Evolutionary conservation across 1,284 basidiomycete species (phyloP).

Genomic region (Grifola frondosa): DNA sequence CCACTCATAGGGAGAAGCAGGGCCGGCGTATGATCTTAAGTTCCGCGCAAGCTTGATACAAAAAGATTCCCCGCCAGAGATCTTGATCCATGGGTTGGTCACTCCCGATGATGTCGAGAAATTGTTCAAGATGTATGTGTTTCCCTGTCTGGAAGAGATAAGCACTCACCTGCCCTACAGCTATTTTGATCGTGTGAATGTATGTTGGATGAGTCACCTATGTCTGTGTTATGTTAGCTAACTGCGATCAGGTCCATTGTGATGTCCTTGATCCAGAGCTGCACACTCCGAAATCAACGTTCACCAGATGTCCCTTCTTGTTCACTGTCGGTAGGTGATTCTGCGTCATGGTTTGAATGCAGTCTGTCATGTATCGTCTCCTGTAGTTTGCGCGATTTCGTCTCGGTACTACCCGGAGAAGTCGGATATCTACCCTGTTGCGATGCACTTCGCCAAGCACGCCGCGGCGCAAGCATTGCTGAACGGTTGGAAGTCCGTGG

Average conservation of each 20-base stretch:
- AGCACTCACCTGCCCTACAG: conserved; percentile 29
- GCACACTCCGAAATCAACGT: conserved; percentile 72
- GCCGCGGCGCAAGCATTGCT: conserved; percentile 77
- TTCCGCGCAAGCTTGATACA: conserved; percentile 76
- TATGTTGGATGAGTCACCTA: conserved; percentile 26
- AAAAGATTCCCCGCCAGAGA: conserved; percentile 78
- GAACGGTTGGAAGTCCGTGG: conserved; percentile 72
- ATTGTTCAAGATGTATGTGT: conserved; percentile 77
- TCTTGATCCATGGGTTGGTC: conserved; percentile 78
- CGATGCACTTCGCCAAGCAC: conserved; percentile 85
- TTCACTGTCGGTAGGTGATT: conserved; percentile 83
- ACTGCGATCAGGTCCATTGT: conserved; percentile 58
- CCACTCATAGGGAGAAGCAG: conserved; percentile 34
- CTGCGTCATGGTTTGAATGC: not conserved
- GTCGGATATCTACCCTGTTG: conserved; percentile 78
- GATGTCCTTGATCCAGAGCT: conserved; percentile 71
- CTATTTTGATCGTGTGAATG: conserved; percentile 71
- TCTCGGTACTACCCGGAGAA: conserved; percentile 75
- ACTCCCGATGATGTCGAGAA: conserved; percentile 79
- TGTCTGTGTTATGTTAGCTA: conserved; percentile 2
- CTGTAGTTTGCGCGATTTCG: conserved; percentile 72
- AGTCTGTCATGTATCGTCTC: conserved; percentile 1
- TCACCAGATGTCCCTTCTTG: conserved; percentile 76
- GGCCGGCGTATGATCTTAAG: conserved; percentile 67
- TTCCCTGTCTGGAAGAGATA: not conserved